These are phyloP conservation scores for Clitoria ternatea DNA, from an alignment of 306 rosid genomes.

Conservation along the genomic window DNA sequence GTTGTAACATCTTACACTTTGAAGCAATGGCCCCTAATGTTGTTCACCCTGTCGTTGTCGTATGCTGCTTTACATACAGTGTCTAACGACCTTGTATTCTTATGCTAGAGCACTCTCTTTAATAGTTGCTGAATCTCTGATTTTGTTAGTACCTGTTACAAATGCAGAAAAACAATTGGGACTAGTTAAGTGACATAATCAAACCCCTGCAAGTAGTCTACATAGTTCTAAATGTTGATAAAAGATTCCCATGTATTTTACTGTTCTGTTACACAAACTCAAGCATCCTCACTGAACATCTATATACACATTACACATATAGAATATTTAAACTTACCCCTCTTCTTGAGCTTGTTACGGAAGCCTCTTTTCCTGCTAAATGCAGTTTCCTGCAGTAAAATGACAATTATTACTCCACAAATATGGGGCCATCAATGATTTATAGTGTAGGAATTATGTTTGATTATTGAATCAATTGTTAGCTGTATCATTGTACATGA, in stretches of 20 bases:
- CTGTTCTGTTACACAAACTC: neutral
- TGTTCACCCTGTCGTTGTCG: neutral
- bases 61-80: neutral
- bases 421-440: neutral
- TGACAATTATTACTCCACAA: slow-evolving; percentile 12
- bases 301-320: neutral
- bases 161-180: slow-evolving; percentile 15
- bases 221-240: slow-evolving; percentile 15
- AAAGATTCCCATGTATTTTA: neutral
- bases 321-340: slow-evolving; percentile 35
- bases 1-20: neutral
- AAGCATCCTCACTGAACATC: neutral
- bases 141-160: slow-evolving; percentile 30
- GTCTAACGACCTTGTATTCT: slow-evolving; percentile 7
- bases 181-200: neutral
- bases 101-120: slow-evolving; percentile 34
- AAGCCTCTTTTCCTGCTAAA: slow-evolving; percentile 97
- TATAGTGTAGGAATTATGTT: neutral
- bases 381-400: slow-evolving; percentile 71
- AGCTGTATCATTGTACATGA: neutral
- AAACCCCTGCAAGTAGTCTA: slow-evolving; percentile 7
- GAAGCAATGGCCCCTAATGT: neutral
- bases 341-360: slow-evolving; percentile 82
- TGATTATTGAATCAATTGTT: neutral
- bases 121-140: slow-evolving; percentile 32